Base-by-base conservation (phyloP, 805 yeast genomes). In the Pichia paraexigua region DNA sequence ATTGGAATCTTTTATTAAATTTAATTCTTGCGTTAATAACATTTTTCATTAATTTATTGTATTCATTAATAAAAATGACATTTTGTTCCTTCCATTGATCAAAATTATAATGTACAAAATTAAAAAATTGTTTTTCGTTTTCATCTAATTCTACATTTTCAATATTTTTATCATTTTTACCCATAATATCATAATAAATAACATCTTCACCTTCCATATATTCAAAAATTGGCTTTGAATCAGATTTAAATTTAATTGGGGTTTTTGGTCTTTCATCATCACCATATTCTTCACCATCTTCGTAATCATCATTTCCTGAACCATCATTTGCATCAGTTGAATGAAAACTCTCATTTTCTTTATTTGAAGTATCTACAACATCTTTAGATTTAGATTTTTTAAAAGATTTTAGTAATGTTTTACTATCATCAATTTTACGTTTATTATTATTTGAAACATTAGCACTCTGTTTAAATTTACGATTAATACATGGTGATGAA, bases 61-160 rank as follows among this genome's bases (percentile, higher is more conserved):
- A 73, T 47, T 66, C 66, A 11, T 58, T 54, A 22, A 60, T 56
- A 27, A 76, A 58, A 3, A 53, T 35, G 8, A 69, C 61, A 0
- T 79, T 77, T 21, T 63, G 56, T 4, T 51, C 45, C 22, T 69
- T 54, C 81, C 82, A 78, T 15, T 56, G 56, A 12, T 53, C 54
- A 24, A 63, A 54, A 37, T 54, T 56, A 24, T 53, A 24, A 37
- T 53, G 54, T 15, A 50, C 54, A 49, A 52, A 52, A 4, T 53
- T 46, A n/a, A 61, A 28, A 30, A 60, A 58, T 13, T 52, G 49
- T 20, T 47, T 41, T 27, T 61, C 61, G 22, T 58, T 53, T 0
- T 28, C 48, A 25, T 55, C 52, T n/a, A 54, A 43, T 48, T 45
- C 53, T 28, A 35, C 17, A 35, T n/a, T 35, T 17, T 35, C 20